Conservation (phyloP, 2,329 filamentous ascomycete genomes). For the Arthrobotrys musiformis region DNA sequence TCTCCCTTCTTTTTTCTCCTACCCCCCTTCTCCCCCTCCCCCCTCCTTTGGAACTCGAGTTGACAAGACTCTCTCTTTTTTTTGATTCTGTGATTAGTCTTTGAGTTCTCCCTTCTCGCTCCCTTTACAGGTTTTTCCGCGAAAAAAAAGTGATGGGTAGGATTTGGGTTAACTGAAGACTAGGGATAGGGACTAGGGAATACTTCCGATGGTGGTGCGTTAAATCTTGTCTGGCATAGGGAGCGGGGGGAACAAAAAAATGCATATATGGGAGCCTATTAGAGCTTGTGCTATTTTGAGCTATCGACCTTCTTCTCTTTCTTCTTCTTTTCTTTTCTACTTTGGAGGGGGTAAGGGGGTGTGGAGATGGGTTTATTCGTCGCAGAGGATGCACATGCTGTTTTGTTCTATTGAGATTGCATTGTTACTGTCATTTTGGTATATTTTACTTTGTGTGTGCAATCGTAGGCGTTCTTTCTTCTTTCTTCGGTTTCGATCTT, state of each 20-base stretch:
- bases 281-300: background rate
- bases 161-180: conserved; percentile 44
- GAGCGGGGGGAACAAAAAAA: background rate
- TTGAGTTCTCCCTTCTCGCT: conserved; percentile 32
- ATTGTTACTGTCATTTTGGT: conserved; percentile 9
- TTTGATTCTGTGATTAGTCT: conserved; percentile 26
- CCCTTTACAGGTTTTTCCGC: conserved; percentile 7
- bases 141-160: background rate
- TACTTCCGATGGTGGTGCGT: conserved; percentile 10
- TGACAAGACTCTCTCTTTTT: conserved; percentile 35
- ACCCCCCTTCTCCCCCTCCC: background rate
- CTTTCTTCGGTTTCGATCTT: background rate
- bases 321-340: no score
- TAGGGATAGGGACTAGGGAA: conserved; percentile 47
- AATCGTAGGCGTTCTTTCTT: conserved; percentile 45
- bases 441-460: conserved; percentile 12
- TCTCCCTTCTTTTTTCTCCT: background rate
- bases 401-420: conserved; percentile 18
- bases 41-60: conserved; percentile 4
- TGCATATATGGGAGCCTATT: background rate
- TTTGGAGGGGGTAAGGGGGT: background rate
- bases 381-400: background rate
- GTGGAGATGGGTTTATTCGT: background rate
- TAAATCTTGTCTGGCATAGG: conserved; percentile 10
- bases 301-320: no score